A percentile compares a stretch with the other conserved stretches of the same genome.
phyloP scores from a whole-genome alignment of 2,329 filamentous ascomycete species.

The Fusarium austroafricanum region DNA sequence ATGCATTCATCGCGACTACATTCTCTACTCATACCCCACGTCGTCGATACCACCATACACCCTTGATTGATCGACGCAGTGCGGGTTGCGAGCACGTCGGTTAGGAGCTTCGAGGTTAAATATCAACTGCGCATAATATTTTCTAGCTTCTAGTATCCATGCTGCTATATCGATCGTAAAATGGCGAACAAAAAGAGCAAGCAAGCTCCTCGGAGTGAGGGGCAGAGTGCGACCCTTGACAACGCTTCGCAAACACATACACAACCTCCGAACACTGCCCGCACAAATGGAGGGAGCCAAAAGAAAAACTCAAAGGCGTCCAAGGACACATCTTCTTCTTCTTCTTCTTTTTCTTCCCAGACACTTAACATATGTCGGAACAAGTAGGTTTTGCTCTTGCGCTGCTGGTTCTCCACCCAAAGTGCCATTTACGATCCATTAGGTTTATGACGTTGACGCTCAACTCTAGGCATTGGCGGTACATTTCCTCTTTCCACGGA shows the following conservation, averaged over 20 bases:
- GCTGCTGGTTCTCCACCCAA: slow-evolving; percentile 6
- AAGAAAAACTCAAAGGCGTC: slow-evolving; percentile 31
- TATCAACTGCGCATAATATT: neutral
- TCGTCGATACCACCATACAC: slow-evolving; percentile 23
- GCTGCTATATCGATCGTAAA: slow-evolving; percentile 1
- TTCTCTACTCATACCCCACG: slow-evolving; percentile 34
- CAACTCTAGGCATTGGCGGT: slow-evolving; percentile 78
- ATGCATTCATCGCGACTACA: slow-evolving; percentile 23
- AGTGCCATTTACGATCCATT: neutral
- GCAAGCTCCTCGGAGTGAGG: slow-evolving; percentile 55
- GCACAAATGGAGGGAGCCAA: slow-evolving; percentile 8
- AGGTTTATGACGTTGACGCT: slow-evolving; percentile 22
- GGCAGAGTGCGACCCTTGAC: slow-evolving; percentile 27
- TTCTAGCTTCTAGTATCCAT: slow-evolving; percentile 5
- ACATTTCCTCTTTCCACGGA: slow-evolving; percentile 85
- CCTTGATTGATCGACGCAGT: slow-evolving; percentile 19
- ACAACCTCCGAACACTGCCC: slow-evolving; percentile 14
- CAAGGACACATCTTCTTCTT: slow-evolving; percentile 9
- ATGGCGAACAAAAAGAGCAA: slow-evolving; percentile 64
- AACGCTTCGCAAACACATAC: slow-evolving; percentile 17
- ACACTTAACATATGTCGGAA: slow-evolving; percentile 65
- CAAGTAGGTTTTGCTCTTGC: slow-evolving; percentile 64
- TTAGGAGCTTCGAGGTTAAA: neutral
- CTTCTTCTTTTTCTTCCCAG: slow-evolving; percentile 20
- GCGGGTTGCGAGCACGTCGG: slow-evolving; percentile 9